phyloP scores from a whole-genome alignment of 208 protist species.

The Wallacemonas sp. region DNA sequence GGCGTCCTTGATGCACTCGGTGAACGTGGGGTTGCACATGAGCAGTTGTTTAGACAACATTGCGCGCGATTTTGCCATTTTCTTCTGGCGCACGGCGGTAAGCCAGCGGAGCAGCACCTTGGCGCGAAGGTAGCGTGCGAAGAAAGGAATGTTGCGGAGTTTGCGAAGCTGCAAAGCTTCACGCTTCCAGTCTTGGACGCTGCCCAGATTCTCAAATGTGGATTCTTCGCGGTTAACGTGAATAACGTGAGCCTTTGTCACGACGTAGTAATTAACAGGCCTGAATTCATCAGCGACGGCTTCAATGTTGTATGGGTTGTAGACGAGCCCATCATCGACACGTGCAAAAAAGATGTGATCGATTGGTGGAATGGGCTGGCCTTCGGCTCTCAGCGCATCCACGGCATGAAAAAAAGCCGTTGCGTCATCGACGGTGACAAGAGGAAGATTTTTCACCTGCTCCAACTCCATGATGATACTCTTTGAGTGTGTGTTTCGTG shows the following conservation, averaged over 20 bases:
- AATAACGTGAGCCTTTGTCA: constrained; percentile 67
- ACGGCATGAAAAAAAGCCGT: constrained; percentile 40
- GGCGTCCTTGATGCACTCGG: neutral
- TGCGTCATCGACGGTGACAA: constrained; percentile 62
- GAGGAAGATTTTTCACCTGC: constrained; percentile 21
- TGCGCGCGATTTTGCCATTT: constrained; percentile 28
- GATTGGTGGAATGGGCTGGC: constrained; percentile 47
- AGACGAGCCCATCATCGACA: constrained; percentile 55
- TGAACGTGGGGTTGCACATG: constrained; percentile 39
- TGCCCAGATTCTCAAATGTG: constrained; percentile 39
- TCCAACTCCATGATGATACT: neutral
- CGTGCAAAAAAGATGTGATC: constrained; percentile 87
- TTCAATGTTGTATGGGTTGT: constrained; percentile 83
- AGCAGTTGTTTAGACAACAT: constrained; percentile 50
- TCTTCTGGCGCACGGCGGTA: constrained; percentile 21
- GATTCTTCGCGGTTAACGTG: constrained; percentile 59
- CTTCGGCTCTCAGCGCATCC: constrained; percentile 32
- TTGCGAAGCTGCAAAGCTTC: constrained; percentile 52
- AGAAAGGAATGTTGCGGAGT: constrained; percentile 61
- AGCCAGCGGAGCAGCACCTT: constrained; percentile 54
- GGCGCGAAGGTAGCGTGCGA: constrained; percentile 46
- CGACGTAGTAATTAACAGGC: constrained; percentile 81
- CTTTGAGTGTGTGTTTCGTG: constrained; percentile 11
- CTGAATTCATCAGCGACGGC: constrained; percentile 61
- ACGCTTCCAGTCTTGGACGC: constrained; percentile 53